A percentile compares a stretch with the other conserved stretches of the same genome.
Conservation (phyloP, 2,329 filamentous ascomycete species). For the Chlorencoelia australis region DNA sequence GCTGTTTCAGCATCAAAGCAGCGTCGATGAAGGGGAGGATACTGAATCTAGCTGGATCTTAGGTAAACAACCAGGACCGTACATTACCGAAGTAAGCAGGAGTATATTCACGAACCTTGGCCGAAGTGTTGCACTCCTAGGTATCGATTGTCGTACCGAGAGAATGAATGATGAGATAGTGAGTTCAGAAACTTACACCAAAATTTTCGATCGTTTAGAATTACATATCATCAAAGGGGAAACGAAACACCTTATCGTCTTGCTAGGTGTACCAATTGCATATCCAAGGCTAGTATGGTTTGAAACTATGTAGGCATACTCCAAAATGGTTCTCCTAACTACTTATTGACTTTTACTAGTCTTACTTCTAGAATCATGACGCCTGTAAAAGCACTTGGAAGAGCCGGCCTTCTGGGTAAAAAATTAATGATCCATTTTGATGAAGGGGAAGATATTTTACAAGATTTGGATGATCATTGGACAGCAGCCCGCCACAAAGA, state of each 20-base stretch:
- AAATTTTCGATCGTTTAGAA: constrained; percentile 78
- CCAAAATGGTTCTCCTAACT: background rate
- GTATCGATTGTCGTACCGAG: constrained; percentile 85
- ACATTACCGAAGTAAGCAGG: constrained; percentile 77
- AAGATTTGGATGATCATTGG: constrained; percentile 95
- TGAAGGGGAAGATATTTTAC: constrained; percentile 81
- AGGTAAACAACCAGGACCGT: constrained; percentile 71
- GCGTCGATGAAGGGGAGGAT: constrained; percentile 67
- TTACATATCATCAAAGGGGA: constrained; percentile 73
- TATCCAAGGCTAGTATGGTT: constrained; percentile 69
- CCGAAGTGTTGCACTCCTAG: constrained; percentile 68
- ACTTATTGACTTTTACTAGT: constrained; percentile 35
- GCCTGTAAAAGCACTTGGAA: constrained; percentile 79
- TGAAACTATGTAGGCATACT: constrained; percentile 51
- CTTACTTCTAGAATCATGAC: constrained; percentile 80
- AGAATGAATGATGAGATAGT: constrained; percentile 75
- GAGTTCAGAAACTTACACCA: constrained; percentile 70
- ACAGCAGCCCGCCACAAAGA: constrained; percentile 89
- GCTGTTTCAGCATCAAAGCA: constrained; percentile 93
- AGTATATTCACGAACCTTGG: constrained; percentile 82
- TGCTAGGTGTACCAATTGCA: constrained; percentile 75
- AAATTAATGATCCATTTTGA: constrained; percentile 80
- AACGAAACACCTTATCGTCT: constrained; percentile 80
- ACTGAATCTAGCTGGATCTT: constrained; percentile 89
- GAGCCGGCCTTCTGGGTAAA: constrained; percentile 67